These are phyloP conservation scores for Vachellia collinsii DNA, from an alignment of 306 rosid species.

Conservation along the genomic window DNA sequence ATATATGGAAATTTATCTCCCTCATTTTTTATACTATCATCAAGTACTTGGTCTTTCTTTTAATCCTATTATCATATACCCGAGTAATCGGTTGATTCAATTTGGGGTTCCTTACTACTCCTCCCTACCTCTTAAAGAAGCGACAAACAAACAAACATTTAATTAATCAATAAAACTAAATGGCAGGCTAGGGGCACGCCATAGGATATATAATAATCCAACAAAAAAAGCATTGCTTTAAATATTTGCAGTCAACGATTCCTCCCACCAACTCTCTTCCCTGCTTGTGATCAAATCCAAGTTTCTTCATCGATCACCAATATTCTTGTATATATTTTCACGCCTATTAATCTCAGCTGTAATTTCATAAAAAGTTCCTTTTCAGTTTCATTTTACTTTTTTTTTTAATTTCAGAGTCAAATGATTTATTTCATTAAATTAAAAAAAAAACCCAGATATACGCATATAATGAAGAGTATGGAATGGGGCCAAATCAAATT, in stretches of 20 bases:
- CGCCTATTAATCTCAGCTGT: neutral
- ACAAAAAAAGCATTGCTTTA: conserved; percentile 49
- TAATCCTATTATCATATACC: too few species aligned
- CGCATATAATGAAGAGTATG: neutral
- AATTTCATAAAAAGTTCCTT: neutral
- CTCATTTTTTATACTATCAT: neutral
- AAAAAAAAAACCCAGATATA: neutral
- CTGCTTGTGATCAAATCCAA: conserved; percentile 40
- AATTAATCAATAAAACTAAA: conserved; percentile 6
- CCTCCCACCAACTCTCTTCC: conserved; percentile 57
- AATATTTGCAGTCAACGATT: conserved; percentile 52
- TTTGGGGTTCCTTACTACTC: too few species aligned
- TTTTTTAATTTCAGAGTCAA: neutral
- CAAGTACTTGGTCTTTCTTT: too few species aligned
- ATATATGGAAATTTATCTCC: neutral
- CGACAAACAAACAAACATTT: conserved; percentile 14
- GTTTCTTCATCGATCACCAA: conserved; percentile 44
- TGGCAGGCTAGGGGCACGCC: conserved; percentile 5
- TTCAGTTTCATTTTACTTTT: neutral
- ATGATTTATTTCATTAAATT: neutral
- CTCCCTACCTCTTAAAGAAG: neutral
- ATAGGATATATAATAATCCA: conserved; percentile 27
- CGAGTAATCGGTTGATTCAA: too few species aligned
- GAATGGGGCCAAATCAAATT: neutral
- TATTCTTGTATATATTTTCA: neutral